Base-by-base conservation (phyloP, 495 filamentous ascomycete species). In the Aspergillus homomorphus region DNA sequence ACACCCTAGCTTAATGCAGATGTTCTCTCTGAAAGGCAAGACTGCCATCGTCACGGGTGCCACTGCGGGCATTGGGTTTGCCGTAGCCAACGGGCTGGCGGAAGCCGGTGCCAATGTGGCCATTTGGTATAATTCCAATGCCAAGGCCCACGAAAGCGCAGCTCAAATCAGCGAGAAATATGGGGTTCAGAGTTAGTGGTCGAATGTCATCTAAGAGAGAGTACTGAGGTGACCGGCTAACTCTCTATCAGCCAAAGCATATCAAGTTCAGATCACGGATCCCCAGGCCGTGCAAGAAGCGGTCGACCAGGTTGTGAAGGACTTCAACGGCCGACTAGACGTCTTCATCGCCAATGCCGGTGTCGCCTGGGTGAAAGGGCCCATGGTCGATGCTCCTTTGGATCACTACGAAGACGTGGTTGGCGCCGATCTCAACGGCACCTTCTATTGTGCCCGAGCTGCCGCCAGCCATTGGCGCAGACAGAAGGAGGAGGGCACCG, bases 101-200 rank as follows among this genome's bases (percentile, higher is more conserved):
- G 92, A 96, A 66, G 87, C 89, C 21, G 92, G 91, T 41, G 90
- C 91, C 38, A 91, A 96, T 61, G 88, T 96, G 44, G 91, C 89
- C 3, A 84, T 96, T 28, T 93, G 89, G 87, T 96, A 91, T 65
- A 90, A 91, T 66, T 83, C 78, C 69, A 92, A 94, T 74, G 80
- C 82, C 65, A 85, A 88, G 61, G 86, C 87, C 8, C 58, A 85
- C 43, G 81, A 87, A 45, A 77, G 84, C n/a, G 91, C 92, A 3
- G 79, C 78, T 19, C 84, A 88, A 49, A 88, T 95, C 54, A 88
- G 86, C 63, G 73, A 84, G 63, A 81, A 81, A 42, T 94, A 87
- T 62, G 88, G 89, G n/a, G 90, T 96, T 48, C 87, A 87, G 72
- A 87, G 91, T 93, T 63, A 30, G 72, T 64, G 20, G 7, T 16